phyloP scores from a whole-genome alignment of 345 rosid species.

The Salix brachista region DNA sequence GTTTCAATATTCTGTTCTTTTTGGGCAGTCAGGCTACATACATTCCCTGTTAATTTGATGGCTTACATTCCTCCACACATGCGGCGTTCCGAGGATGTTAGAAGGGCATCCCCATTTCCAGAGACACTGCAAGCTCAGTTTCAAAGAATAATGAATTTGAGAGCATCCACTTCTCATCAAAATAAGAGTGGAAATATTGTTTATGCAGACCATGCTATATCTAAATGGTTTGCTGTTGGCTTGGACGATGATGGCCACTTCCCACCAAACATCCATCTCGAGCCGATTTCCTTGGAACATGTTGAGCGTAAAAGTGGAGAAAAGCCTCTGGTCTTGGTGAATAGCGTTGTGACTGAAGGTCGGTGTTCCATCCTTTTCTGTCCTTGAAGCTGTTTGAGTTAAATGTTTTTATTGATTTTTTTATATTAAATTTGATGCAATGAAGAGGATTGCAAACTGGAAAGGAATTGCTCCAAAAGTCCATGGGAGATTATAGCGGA shows the following conservation, averaged over 20 bases:
- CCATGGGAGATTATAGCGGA: conserved; percentile 45
- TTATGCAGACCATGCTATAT: conserved; percentile 32
- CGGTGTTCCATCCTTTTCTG: not conserved
- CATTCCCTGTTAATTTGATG: no score
- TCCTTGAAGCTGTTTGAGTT: not conserved
- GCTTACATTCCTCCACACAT: conserved; percentile 24
- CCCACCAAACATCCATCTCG: conserved; percentile 35
- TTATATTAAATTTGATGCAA: not conserved
- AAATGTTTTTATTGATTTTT: not conserved
- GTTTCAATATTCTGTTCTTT: not conserved
- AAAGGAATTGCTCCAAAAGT: conserved; percentile 12
- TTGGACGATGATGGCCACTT: conserved; percentile 31
- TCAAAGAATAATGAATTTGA: conserved; percentile 25
- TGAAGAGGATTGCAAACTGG: conserved; percentile 20
- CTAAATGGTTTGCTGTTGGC: conserved; percentile 50
- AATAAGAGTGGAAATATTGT: conserved; percentile 24
- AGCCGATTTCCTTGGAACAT: conserved; percentile 33
- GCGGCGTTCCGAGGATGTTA: conserved; percentile 35
- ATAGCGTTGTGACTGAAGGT: conserved; percentile 26
- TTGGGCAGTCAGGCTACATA: not conserved
- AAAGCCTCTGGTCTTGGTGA: conserved; percentile 37
- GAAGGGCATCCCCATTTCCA: conserved; percentile 30
- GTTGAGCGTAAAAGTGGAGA: conserved; percentile 14
- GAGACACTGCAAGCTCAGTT: conserved; percentile 28
- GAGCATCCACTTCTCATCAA: conserved; percentile 1